phyloP scores from a whole-genome alignment of 768 basidiomycete species.

The Naganishia vishniacii region DNA sequence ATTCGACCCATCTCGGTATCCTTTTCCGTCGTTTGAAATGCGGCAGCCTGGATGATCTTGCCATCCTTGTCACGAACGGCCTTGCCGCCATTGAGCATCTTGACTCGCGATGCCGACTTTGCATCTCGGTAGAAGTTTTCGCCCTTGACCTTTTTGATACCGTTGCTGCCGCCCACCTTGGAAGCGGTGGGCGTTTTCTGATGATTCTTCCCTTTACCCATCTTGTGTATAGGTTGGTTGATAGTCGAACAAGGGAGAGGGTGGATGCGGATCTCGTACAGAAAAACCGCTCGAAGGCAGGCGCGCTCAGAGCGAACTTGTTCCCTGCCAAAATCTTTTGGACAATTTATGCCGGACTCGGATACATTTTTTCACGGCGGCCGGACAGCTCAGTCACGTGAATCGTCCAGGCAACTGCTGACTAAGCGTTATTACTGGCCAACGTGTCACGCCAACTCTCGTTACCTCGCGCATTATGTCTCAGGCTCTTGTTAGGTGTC shows the following conservation, averaged over 20 bases:
- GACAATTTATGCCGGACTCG: too few relatives aligned
- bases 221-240: too few relatives aligned
- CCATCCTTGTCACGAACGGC: constrained; percentile 84
- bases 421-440: too few relatives aligned
- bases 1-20: constrained; percentile 85
- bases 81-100: constrained; percentile 90
- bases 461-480: too few relatives aligned
- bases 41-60: constrained; percentile 86
- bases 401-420: too few relatives aligned
- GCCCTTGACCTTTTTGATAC: constrained; percentile 49
- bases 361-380: too few relatives aligned
- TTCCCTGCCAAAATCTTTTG: too few relatives aligned
- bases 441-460: too few relatives aligned
- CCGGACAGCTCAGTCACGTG: too few relatives aligned
- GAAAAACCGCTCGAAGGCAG: not conserved
- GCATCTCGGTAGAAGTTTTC: constrained; percentile 99
- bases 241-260: not conserved
- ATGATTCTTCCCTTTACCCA: constrained; percentile 49
- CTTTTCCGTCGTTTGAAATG: constrained; percentile 90
- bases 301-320: too few relatives aligned
- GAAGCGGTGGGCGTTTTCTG: constrained; percentile 40
- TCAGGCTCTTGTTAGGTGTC: too few relatives aligned
- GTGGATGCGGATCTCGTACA: constrained; percentile 2
- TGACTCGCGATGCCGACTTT: constrained; percentile 73
- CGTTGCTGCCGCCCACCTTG: constrained; percentile 42